Conservation (phyloP, 2,329 filamentous ascomycete genomes). For the Cladosporium sp. region DNA sequence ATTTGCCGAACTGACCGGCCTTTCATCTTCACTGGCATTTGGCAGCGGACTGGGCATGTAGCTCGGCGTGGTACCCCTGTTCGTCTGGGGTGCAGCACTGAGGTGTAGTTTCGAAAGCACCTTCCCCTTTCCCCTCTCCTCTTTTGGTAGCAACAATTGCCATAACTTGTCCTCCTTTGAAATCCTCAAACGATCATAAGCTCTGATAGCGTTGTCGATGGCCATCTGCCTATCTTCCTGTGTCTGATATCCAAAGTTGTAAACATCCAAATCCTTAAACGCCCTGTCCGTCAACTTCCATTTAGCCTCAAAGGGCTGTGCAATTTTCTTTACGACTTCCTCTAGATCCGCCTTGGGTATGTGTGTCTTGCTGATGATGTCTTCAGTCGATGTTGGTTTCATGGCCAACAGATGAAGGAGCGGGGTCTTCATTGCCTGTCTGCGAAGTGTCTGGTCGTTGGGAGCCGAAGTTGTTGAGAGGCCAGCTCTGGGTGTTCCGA, state of each 20-base stretch:
- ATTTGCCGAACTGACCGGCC: constrained; percentile 15
- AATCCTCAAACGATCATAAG: constrained; percentile 58
- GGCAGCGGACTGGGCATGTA: constrained; percentile 27
- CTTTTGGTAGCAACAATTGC: constrained; percentile 56
- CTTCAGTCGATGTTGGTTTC: constrained; percentile 43
- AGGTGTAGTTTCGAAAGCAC: constrained; percentile 56
- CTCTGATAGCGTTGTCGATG: constrained; percentile 58
- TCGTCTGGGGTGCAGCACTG: constrained; percentile 23
- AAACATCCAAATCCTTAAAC: constrained; percentile 59
- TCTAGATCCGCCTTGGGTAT: constrained; percentile 46
- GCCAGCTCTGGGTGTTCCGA: constrained; percentile 26
- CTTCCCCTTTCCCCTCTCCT: constrained; percentile 59
- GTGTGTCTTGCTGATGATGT: constrained; percentile 43
- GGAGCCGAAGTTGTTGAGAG: constrained; percentile 34
- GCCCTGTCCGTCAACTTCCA: constrained; percentile 54
- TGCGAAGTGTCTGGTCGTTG: constrained; percentile 29
- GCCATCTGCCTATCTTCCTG: constrained; percentile 54
- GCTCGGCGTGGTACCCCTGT: constrained; percentile 24
- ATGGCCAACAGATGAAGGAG: constrained; percentile 53
- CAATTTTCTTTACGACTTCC: constrained; percentile 47
- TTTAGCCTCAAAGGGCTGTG: constrained; percentile 46
- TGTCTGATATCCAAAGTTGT: constrained; percentile 54
- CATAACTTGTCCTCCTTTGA: constrained; percentile 57
- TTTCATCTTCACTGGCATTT: constrained; percentile 13
- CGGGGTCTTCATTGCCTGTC: constrained; percentile 40